Percentiles rank a stretch among this genome's conserved stretches.
phyloP scores from a whole-genome alignment of 345 rosid genomes.

The Eucalyptus regnans region DNA sequence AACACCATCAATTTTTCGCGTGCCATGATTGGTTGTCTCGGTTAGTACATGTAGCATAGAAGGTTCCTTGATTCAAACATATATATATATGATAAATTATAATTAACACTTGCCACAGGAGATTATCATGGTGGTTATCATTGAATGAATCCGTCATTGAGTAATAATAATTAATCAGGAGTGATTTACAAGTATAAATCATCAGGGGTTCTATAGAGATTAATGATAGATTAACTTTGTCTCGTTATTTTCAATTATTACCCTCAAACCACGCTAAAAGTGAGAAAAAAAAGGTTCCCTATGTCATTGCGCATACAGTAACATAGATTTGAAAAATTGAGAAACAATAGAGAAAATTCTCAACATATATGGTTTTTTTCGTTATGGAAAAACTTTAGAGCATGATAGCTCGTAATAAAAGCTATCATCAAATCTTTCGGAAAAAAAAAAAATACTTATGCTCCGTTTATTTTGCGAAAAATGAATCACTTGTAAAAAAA shows the following conservation, averaged over 20 bases:
- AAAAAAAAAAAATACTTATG: not conserved
- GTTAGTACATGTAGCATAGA: not conserved
- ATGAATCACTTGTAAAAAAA: no score
- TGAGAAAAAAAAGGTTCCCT: not conserved
- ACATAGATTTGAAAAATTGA: not conserved
- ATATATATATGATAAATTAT: not conserved
- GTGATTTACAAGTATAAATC: not conserved
- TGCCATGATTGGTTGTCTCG: not conserved
- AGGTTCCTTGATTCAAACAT: not conserved
- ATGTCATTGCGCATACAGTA: not conserved
- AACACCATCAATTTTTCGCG: not conserved
- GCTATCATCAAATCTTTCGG: not conserved
- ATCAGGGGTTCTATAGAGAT: not conserved
- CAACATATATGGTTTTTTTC: not conserved
- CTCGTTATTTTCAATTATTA: not conserved
- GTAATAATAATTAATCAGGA: not conserved
- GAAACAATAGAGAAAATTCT: not conserved
- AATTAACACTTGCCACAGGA: not conserved
- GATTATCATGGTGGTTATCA: not conserved
- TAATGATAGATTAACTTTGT: not conserved
- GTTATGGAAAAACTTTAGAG: not conserved
- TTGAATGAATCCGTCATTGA: not conserved
- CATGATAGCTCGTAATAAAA: not conserved
- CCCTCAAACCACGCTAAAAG: not conserved
- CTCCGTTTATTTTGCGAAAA: fast-evolving